Conservation (phyloP, 345 rosid species). For the Excoecaria cochinchinensis region DNA sequence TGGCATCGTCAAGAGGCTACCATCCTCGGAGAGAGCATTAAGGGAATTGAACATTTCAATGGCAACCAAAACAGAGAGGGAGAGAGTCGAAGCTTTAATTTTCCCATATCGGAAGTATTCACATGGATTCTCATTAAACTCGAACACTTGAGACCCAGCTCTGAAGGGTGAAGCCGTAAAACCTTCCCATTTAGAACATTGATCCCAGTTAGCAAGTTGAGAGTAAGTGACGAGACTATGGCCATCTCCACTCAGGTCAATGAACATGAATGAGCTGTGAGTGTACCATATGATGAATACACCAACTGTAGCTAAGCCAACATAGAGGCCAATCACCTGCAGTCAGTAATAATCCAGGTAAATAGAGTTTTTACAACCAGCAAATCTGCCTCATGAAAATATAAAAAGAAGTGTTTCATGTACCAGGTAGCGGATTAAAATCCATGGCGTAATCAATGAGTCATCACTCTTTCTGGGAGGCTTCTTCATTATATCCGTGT, state of each 20-base stretch:
- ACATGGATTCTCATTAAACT: constrained; percentile 63
- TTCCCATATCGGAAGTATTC: constrained; percentile 82
- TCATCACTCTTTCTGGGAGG: constrained; percentile 93
- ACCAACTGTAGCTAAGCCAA: constrained; percentile 91
- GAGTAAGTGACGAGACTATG: constrained; percentile 79
- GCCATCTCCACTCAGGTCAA: constrained; percentile 89
- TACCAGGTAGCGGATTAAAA: constrained; percentile 97
- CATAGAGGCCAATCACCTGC: constrained; percentile 93
- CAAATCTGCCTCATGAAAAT: background rate
- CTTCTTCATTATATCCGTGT: constrained; percentile 87
- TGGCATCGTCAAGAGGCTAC: constrained; percentile 82
- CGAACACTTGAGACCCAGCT: constrained; percentile 61
- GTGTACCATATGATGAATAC: constrained; percentile 94
- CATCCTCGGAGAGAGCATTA: constrained; percentile 89
- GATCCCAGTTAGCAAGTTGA: constrained; percentile 84
- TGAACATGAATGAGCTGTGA: constrained; percentile 62
- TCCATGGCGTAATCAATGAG: constrained; percentile 89
- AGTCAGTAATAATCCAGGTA: constrained; percentile 1
- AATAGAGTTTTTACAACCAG: background rate
- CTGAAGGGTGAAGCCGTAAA: constrained; percentile 70
- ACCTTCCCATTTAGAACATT: constrained; percentile 68
- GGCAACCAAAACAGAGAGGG: constrained; percentile 87
- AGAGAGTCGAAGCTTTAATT: constrained; percentile 84
- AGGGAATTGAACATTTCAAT: constrained; percentile 98
- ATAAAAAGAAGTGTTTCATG: background rate